Evolutionary conservation across 371 early-diverging fungal genomes (phyloP).

Genomic region (Mortierella sp.): DNA sequence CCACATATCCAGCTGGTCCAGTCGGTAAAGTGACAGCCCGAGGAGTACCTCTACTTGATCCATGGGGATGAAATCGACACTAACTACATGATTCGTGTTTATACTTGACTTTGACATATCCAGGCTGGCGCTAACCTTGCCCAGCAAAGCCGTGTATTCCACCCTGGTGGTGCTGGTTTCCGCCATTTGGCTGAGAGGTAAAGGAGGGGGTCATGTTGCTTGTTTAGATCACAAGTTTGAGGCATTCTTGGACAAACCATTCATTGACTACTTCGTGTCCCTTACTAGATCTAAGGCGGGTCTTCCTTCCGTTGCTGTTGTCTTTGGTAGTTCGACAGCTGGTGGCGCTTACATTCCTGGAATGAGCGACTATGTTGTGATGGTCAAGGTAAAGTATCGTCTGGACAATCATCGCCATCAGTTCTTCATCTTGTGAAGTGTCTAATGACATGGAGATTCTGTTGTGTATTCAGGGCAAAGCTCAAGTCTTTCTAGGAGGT

Average conservation of each 20-base stretch:
- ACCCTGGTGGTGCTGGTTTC: conserved; percentile 78
- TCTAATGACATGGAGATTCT: background rate
- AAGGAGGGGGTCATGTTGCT: no score
- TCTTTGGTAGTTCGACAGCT: conserved; percentile 83
- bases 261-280: background rate
- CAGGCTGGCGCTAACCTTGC: conserved; percentile 81
- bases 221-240: no score
- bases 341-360: conserved; percentile 83
- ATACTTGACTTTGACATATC: background rate
- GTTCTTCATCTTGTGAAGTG: background rate
- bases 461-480: conserved; percentile 62
- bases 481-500: conserved; percentile 80
- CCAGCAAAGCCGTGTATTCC: conserved; percentile 80
- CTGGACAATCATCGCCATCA: no score
- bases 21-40: conserved; percentile 67
- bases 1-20: conserved; percentile 71
- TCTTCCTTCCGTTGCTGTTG: conserved; percentile 75
- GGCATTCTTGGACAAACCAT: no score
- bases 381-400: conserved; percentile 69
- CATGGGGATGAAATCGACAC: no score
- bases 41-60: no score
- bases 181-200: conserved; percentile 72
- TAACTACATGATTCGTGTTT: no score
- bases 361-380: conserved; percentile 80
- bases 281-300: conserved; percentile 70